Conservation (phyloP, 345 rosid species). For the Iberis pinnata region DNA sequence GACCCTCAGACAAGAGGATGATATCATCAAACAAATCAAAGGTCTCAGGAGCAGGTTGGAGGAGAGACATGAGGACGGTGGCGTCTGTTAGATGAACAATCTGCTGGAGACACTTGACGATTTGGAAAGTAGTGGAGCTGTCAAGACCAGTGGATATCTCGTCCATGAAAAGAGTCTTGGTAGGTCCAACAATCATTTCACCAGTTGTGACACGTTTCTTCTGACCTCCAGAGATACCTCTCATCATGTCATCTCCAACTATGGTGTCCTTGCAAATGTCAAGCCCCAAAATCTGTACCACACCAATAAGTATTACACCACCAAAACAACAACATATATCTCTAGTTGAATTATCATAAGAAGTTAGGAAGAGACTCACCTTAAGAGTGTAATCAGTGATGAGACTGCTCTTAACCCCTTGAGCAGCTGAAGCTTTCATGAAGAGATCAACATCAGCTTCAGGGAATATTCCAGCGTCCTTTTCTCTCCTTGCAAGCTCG, state of each 20-base stretch:
- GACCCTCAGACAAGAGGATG: constrained; percentile 58
- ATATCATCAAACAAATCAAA: constrained; percentile 67
- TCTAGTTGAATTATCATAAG: not conserved
- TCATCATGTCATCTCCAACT: constrained; percentile 61
- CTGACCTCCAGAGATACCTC: constrained; percentile 41
- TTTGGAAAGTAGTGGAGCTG: constrained; percentile 69
- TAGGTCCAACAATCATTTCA: constrained; percentile 70
- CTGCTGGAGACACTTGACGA: constrained; percentile 57
- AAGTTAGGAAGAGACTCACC: constrained; percentile 36
- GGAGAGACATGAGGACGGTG: constrained; percentile 53
- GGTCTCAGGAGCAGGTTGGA: constrained; percentile 79
- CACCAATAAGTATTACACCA: not conserved
- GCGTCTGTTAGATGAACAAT: constrained; percentile 49
- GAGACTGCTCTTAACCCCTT: constrained; percentile 68
- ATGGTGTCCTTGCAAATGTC: constrained; percentile 59
- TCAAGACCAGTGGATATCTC: constrained; percentile 73
- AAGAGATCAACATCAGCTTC: constrained; percentile 73
- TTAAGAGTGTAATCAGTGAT: constrained; percentile 83
- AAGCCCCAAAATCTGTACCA: constrained; percentile 54
- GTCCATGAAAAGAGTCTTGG: constrained; percentile 68
- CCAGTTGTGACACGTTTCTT: constrained; percentile 36
- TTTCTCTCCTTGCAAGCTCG: constrained; percentile 76
- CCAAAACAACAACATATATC: not conserved
- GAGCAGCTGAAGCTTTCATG: constrained; percentile 86
- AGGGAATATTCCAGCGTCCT: constrained; percentile 66